Percentiles rank a stretch among this genome's conserved stretches.
Conservation (phyloP, 345 rosid genomes). For the Eucalyptus caleyi region DNA sequence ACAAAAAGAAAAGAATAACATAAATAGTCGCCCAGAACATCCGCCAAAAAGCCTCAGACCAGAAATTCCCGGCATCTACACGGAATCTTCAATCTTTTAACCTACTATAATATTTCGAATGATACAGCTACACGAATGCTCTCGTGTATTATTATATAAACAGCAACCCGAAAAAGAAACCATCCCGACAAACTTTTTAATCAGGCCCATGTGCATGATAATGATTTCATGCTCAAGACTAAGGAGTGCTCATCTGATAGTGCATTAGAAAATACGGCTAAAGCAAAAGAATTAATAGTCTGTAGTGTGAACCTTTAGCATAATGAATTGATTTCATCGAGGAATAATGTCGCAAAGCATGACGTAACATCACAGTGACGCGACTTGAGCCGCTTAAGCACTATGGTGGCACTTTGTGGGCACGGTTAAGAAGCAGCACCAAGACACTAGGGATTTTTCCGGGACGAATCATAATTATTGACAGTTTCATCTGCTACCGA, state of each 20-base stretch:
- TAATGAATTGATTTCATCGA: neutral
- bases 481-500: neutral
- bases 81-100: neutral
- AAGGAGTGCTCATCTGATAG: neutral
- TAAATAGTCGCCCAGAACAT: neutral
- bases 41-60: neutral
- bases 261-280: neutral
- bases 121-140: neutral
- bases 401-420: neutral
- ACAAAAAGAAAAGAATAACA: neutral
- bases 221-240: slow-evolving; percentile 1
- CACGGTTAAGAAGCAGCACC: neutral
- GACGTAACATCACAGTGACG: neutral
- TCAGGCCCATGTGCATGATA: neutral
- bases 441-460: neutral
- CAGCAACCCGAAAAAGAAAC: neutral
- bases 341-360: neutral
- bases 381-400: neutral
- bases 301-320: neutral
- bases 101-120: neutral
- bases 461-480: neutral
- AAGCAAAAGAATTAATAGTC: neutral
- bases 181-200: neutral
- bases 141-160: neutral
- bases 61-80: neutral